phyloP scores from a whole-genome alignment of 345 rosid genomes.

The Zanthoxylum bungeanum region DNA sequence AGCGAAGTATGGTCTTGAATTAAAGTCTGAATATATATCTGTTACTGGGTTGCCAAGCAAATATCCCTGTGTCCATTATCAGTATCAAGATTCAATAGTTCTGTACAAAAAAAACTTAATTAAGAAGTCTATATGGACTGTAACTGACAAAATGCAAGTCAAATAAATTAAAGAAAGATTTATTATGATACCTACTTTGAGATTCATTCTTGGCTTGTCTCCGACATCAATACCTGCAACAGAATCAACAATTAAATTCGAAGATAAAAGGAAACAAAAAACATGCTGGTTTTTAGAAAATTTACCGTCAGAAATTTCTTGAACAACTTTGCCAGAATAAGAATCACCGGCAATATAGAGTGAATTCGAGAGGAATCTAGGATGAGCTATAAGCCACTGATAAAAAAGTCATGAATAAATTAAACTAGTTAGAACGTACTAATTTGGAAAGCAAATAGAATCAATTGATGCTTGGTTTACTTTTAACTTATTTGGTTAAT shows the following conservation, averaged over 20 bases:
- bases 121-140: too few species aligned
- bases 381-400: conserved; percentile 41
- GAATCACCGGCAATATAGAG: conserved; percentile 47
- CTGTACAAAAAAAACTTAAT: not conserved
- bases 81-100: not conserved
- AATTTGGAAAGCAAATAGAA: too few species aligned
- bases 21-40: rapidly evolving
- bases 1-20: conserved; percentile 5
- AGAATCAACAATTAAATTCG: not conserved
- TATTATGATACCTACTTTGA: conserved; percentile 2
- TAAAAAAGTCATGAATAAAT: not conserved
- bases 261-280: too few species aligned
- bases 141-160: not conserved
- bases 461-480: too few species aligned
- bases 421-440: too few species aligned
- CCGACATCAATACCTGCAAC: not conserved
- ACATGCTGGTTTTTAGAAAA: too few species aligned
- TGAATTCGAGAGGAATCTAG: conserved; percentile 25
- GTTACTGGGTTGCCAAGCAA: conserved; percentile 29
- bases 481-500: too few species aligned
- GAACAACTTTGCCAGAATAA: conserved; percentile 32
- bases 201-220: conserved; percentile 1
- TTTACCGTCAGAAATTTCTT: conserved; percentile 23
- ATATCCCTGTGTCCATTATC: conserved; percentile 21
- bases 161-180: not conserved